Evolutionary conservation across 495 filamentous ascomycete species (phyloP), one percentile per base, ranked within the genome.

Genomic region (Trichoderma erinaceum): DNA sequence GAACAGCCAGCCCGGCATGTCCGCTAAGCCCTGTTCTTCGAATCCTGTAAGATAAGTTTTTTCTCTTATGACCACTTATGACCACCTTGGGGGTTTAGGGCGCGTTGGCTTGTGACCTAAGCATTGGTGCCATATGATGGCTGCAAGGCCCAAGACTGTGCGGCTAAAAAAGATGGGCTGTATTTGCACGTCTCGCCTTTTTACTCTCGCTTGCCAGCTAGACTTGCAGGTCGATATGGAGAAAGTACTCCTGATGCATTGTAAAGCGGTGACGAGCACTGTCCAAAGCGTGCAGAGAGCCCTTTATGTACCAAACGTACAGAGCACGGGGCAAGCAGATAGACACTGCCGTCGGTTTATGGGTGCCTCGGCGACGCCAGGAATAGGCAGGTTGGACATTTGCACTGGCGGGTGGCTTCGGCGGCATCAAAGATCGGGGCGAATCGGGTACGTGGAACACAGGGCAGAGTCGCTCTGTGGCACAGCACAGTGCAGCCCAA

Each of bases 321-420:
- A n/a, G n/a, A 21, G 48, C 21, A 52, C 48, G 48, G 48, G 21
- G 48, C 21, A 50, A 29, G 35, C 35, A 3, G 35, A 38, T 10
- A 3, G 35, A 38, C 8, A 38, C 35, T 10, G 4, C 8, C 56
- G 1, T 61, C 11, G 23, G 2, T 18, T 25, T 61, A 18, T 29
- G 25, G 23, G 25, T 61, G 56, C 29, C 25, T 61, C 56, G 56
- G 56, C 8, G 56, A 61, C 25, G 25, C 56, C 56, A 61, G 56
- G 25, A 61, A 61, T 29, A 61, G 13, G 25, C 56, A 61, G 56
- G 56, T 61, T 61, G 8, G 56, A 61, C 13, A 3, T 61, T 61
- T 25, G 56, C 56, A 61, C 56, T 61, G 56, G 56, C 56, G 56
- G 56, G 56, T 61, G 56, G 56, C 56, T 21, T 16, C 56, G 56